Evolutionary conservation across 192 early-diverging fungal species (phyloP).

Genomic region (Neocallimastix lanati): DNA sequence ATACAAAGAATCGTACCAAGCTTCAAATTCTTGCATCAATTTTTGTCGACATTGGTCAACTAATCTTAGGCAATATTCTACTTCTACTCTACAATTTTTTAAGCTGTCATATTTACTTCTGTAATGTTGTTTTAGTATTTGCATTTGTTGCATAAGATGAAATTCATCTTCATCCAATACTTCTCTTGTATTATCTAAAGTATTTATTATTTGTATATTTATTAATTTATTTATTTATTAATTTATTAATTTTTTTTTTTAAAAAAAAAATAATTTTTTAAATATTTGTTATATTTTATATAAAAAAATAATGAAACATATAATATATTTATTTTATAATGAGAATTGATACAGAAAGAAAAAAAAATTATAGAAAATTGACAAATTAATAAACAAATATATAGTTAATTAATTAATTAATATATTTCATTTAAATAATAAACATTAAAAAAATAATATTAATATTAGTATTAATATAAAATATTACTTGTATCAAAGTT

Average conservation of each 20-base stretch:
- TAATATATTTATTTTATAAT: too few relatives aligned
- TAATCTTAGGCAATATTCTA: conserved; percentile 26
- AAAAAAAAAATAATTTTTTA: too few relatives aligned
- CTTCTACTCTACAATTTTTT: conserved; percentile 14
- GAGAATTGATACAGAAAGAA: too few relatives aligned
- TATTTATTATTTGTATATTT: neutral
- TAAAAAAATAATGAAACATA: too few relatives aligned
- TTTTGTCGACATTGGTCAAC: conserved; percentile 36
- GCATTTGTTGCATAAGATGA: conserved; percentile 14
- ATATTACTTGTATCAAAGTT: neutral
- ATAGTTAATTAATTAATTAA: too few relatives aligned
- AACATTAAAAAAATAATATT: too few relatives aligned
- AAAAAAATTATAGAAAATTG: too few relatives aligned
- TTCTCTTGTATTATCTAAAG: neutral
- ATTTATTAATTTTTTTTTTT: too few relatives aligned
- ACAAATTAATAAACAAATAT: too few relatives aligned
- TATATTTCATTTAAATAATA: too few relatives aligned
- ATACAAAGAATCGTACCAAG: conserved; percentile 27
- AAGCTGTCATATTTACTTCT: conserved; percentile 16
- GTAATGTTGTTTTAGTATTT: conserved; percentile 21
- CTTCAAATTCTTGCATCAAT: conserved; percentile 38
- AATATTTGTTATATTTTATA: too few relatives aligned
- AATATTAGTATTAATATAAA: too few relatives aligned
- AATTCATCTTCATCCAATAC: conserved; percentile 39
- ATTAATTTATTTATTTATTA: conserved; percentile 1